Conservation (phyloP, 495 filamentous ascomycete species). For the Penicillium manginii region DNA sequence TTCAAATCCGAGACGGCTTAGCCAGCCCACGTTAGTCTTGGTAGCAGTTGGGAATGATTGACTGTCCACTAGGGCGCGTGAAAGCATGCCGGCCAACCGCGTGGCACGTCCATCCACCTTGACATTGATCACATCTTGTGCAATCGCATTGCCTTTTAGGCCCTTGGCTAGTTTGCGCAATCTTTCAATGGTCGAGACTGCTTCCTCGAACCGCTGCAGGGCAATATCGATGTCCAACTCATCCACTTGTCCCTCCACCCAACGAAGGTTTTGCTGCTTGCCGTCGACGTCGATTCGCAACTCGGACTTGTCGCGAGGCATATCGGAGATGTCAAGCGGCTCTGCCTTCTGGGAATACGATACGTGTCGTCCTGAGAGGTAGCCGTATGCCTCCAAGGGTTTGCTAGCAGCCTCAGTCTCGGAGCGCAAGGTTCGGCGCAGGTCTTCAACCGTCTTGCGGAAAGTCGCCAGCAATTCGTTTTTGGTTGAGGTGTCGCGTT, state of each 20-base stretch:
- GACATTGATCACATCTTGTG: slow-evolving; percentile 83
- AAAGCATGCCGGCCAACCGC: slow-evolving; percentile 74
- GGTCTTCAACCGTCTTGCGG: slow-evolving; percentile 87
- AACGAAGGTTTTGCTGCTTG: slow-evolving; percentile 91
- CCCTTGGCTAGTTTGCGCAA: slow-evolving; percentile 76
- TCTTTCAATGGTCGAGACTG: slow-evolving; percentile 80
- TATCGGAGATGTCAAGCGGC: slow-evolving; percentile 67
- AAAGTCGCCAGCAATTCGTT: slow-evolving; percentile 79
- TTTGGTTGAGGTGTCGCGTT: slow-evolving; percentile 75
- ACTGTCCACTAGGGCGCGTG: slow-evolving; percentile 71
- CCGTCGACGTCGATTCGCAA: slow-evolving; percentile 95
- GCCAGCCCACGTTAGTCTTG: slow-evolving; percentile 75
- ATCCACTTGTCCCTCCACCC: slow-evolving; percentile 94
- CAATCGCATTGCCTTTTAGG: slow-evolving; percentile 80
- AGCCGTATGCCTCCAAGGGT: slow-evolving; percentile 78
- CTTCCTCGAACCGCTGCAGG: slow-evolving; percentile 83
- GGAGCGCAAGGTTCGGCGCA: slow-evolving; percentile 77
- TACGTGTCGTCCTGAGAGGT: slow-evolving; percentile 53
- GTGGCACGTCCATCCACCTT: slow-evolving; percentile 87
- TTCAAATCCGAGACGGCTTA: slow-evolving; percentile 84
- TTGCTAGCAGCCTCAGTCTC: slow-evolving; percentile 83
- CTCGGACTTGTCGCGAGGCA: slow-evolving; percentile 69
- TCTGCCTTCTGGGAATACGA: slow-evolving; percentile 35
- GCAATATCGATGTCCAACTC: slow-evolving; percentile 96
- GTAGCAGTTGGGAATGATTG: slow-evolving; percentile 74